A percentile compares a stretch with the other conserved stretches of the same genome.
Conservation (phyloP, 2,329 filamentous ascomycete genomes). For the Ophiostoma himal-ulmi region DNA sequence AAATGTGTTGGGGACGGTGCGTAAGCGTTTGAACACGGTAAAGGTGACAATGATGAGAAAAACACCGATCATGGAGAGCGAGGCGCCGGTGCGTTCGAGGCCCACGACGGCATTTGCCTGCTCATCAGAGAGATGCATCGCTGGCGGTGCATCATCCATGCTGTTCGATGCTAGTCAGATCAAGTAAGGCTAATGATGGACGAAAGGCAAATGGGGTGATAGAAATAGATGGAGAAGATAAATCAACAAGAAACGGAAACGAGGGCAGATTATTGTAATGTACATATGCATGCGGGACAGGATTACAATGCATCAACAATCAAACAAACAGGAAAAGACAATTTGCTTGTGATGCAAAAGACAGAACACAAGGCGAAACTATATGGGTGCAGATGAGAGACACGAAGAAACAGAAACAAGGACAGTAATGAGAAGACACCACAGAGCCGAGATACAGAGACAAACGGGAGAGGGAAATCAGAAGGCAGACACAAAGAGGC, state of each 20-base stretch:
- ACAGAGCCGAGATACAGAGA: background rate
- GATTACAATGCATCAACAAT: background rate
- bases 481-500: background rate
- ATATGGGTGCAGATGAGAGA: background rate
- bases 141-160: constrained; percentile 21
- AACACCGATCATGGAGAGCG: constrained; percentile 48
- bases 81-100: constrained; percentile 50
- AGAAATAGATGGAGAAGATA: background rate
- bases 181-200: background rate
- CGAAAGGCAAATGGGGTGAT: background rate
- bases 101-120: constrained; percentile 41
- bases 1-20: constrained; percentile 56
- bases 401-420: background rate
- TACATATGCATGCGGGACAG: background rate
- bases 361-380: background rate
- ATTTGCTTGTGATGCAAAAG: background rate
- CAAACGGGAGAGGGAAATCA: background rate
- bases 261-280: background rate
- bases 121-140: constrained; percentile 31
- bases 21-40: constrained; percentile 44
- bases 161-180: background rate
- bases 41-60: constrained; percentile 49
- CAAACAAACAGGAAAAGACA: background rate
- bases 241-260: background rate
- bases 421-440: background rate